These are phyloP conservation scores for Crinitomyces ghanaensis DNA, from an alignment of 805 yeast genomes.

Conservation along the genomic window DNA sequence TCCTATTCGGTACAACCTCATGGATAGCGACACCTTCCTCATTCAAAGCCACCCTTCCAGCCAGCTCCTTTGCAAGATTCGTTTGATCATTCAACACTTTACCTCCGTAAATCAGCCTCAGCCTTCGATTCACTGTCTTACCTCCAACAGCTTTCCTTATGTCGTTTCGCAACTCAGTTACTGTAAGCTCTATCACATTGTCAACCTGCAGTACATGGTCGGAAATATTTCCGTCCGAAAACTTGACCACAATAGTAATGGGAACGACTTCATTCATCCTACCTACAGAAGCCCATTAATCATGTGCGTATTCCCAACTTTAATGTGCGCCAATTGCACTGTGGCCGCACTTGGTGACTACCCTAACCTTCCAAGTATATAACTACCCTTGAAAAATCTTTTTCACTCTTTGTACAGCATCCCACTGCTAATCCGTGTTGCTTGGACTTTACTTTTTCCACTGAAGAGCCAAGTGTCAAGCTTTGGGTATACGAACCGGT, in stretches of 20 bases:
- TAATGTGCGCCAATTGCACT: too few species aligned
- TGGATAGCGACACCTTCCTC: conserved; percentile 2
- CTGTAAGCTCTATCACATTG: conserved; percentile 26
- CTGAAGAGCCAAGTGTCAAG: conserved; percentile 51
- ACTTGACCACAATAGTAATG: conserved; percentile 31
- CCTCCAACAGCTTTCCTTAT: conserved; percentile 31
- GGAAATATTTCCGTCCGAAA: conserved; percentile 32
- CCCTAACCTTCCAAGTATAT: too few species aligned
- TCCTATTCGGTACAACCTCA: conserved; percentile 3
- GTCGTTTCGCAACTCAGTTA: conserved; percentile 31
- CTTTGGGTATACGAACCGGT: conserved; percentile 21
- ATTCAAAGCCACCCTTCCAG: conserved; percentile 18
- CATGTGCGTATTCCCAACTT: too few species aligned
- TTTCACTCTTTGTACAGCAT: conserved; percentile 46
- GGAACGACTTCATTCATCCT: too few species aligned
- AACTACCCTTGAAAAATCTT: conserved; percentile 9
- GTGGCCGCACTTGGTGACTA: too few species aligned
- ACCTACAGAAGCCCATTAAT: too few species aligned
- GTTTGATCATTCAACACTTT: conserved; percentile 47
- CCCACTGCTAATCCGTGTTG: conserved; percentile 73
- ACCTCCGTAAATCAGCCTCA: conserved; percentile 61
- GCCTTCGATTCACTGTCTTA: conserved; percentile 34
- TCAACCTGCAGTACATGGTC: conserved; percentile 33
- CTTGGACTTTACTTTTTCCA: conserved; percentile 33
- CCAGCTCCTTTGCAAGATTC: conserved; percentile 41